Conservation (phyloP, 805 yeast species). For the Groenewaldozyma salmanticensis region DNA sequence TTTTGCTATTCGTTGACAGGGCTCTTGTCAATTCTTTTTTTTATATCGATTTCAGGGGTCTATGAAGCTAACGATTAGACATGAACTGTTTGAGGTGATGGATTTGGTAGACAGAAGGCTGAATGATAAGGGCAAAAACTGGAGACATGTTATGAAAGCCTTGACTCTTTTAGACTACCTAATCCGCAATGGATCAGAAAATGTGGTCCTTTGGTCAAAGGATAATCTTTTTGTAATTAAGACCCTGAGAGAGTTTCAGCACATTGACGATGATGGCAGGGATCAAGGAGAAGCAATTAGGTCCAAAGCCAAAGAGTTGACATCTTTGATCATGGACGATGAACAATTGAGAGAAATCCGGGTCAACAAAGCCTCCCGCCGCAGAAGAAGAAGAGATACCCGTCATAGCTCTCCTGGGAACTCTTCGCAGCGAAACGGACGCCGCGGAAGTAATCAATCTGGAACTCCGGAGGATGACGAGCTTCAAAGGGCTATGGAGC, state of each 20-base stretch:
- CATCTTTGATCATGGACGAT: slow-evolving; percentile 68
- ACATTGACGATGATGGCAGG: slow-evolving; percentile 60
- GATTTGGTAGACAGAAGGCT: slow-evolving; percentile 87
- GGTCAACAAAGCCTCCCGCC: slow-evolving; percentile 26
- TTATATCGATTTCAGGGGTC: slow-evolving; percentile 14
- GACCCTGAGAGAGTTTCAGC: slow-evolving; percentile 83
- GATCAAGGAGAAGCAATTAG: slow-evolving; percentile 88
- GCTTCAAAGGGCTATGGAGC: slow-evolving; percentile 68
- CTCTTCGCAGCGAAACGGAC: slow-evolving; percentile 5
- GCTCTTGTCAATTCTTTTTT: background rate
- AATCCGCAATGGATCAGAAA: slow-evolving; percentile 77
- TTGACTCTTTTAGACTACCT: slow-evolving; percentile 81
- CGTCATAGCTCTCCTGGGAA: slow-evolving; percentile 11
- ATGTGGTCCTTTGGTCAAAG: slow-evolving; percentile 84
- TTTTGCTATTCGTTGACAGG: background rate
- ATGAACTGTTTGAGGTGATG: slow-evolving; percentile 81
- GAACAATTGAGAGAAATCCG: slow-evolving; percentile 72
- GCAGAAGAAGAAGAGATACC: slow-evolving; percentile 14
- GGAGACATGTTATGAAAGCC: slow-evolving; percentile 94
- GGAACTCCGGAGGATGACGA: slow-evolving; percentile 32
- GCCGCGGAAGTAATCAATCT: background rate
- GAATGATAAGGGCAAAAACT: slow-evolving; percentile 92
- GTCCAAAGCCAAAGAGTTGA: slow-evolving; percentile 82
- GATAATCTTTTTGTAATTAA: slow-evolving; percentile 82
- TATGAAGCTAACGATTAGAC: slow-evolving; percentile 22